phyloP scores from a whole-genome alignment of 352 stramenopile species.

The Thraustochytrium sp. region DNA sequence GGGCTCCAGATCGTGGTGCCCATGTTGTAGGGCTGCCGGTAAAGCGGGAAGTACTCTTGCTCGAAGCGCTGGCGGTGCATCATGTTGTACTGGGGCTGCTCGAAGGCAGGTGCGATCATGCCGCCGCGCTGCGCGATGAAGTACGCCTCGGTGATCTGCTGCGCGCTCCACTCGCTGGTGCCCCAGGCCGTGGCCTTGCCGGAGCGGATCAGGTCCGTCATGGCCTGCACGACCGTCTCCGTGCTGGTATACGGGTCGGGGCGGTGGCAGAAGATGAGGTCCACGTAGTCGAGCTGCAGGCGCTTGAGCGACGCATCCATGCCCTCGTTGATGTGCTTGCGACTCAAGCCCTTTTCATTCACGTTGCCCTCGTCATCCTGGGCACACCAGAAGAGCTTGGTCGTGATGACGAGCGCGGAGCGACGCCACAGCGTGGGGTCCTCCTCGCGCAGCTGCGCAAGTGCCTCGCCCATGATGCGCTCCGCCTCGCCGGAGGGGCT shows the following conservation, averaged over 20 bases:
- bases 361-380: not conserved
- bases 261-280: conserved; percentile 53
- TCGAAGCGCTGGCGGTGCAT: conserved; percentile 63
- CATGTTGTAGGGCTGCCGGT: conserved; percentile 61
- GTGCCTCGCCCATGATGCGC: conserved; percentile 8
- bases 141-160: conserved; percentile 63
- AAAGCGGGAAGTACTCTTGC: conserved; percentile 64
- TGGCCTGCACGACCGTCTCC: conserved; percentile 60
- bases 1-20: conserved; percentile 67
- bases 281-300: conserved; percentile 52
- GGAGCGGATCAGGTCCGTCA: conserved; percentile 62
- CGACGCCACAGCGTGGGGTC: conserved; percentile 44
- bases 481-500: not conserved
- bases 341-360: conserved; percentile 52
- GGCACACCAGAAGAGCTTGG: conserved; percentile 54
- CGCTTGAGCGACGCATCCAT: conserved; percentile 49
- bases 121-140: not conserved
- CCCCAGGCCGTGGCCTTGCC: conserved; percentile 66
- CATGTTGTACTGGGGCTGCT: conserved; percentile 68
- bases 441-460: not conserved
- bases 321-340: conserved; percentile 54
- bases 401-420: conserved; percentile 50
- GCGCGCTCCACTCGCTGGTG: conserved; percentile 64
- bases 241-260: conserved; percentile 49
- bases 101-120: not conserved